A percentile compares a stretch with the other conserved stretches of the same genome.
Evolutionary conservation across 371 early-diverging fungal species (phyloP).

Genomic region (Circinella umbellata): DNA sequence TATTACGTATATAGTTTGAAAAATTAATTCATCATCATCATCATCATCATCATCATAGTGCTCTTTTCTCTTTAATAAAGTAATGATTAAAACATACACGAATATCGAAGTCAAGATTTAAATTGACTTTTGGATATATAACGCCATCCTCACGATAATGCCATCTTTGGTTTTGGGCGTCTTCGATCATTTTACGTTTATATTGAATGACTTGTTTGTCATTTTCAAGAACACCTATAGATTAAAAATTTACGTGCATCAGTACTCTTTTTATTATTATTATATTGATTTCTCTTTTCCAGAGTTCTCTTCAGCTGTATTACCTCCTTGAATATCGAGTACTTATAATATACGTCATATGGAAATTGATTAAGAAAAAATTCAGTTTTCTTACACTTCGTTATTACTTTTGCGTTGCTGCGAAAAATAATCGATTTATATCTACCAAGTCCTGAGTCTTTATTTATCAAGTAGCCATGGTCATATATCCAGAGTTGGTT

Average conservation of each 20-base stretch:
- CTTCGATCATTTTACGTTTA: slow-evolving; percentile 49
- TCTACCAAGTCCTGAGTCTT: slow-evolving; percentile 38
- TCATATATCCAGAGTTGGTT: slow-evolving; percentile 42
- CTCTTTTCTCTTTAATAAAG: background rate
- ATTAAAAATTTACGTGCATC: background rate
- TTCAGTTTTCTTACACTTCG: slow-evolving; percentile 27
- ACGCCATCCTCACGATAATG: slow-evolving; percentile 55
- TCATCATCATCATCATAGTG: background rate
- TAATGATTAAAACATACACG: slow-evolving; percentile 32
- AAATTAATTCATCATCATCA: background rate
- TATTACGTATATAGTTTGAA: slow-evolving; percentile 1
- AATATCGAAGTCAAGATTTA: slow-evolving; percentile 50
- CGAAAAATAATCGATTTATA: background rate
- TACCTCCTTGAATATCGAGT: slow-evolving; percentile 52
- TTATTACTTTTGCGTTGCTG: slow-evolving; percentile 10
- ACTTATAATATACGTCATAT: slow-evolving; percentile 23
- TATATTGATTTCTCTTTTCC: background rate
- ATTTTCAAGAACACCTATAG: slow-evolving; percentile 39
- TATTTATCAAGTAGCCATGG: slow-evolving; percentile 34
- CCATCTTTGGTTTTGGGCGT: slow-evolving; percentile 55
- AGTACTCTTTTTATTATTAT: too few relatives aligned
- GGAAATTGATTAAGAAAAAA: background rate
- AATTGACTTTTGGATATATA: slow-evolving; percentile 50
- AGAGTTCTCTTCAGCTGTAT: background rate
- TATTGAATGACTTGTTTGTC: slow-evolving; percentile 55